Conservation (phyloP, 306 rosid species). For the Morella rubra region DNA sequence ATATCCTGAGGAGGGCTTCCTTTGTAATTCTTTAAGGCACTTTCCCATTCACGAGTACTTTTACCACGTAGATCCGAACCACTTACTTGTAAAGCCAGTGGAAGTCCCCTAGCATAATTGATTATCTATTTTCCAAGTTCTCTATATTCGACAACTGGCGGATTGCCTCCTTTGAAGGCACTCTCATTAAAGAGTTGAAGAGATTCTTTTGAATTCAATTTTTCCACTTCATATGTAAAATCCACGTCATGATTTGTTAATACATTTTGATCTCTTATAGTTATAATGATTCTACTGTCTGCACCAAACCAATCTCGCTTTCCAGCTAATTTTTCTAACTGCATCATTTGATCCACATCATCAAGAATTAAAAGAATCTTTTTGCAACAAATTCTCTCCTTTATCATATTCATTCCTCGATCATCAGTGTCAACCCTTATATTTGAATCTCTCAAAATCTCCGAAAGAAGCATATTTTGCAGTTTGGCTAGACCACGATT, state of each 20-base stretch:
- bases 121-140: slow-evolving; percentile 33
- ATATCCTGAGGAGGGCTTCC: slow-evolving; percentile 17
- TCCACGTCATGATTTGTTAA: slow-evolving; percentile 32
- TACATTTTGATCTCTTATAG: slow-evolving; percentile 38
- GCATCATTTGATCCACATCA: slow-evolving; percentile 37
- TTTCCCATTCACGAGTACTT: slow-evolving; percentile 31
- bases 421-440: neutral
- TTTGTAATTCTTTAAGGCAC: slow-evolving; percentile 25
- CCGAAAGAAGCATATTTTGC: neutral
- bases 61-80: slow-evolving; percentile 32
- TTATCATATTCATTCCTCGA: neutral
- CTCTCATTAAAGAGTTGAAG: slow-evolving; percentile 33
- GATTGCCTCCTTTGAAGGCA: slow-evolving; percentile 35
- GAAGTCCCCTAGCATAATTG: slow-evolving; percentile 35
- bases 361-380: slow-evolving; percentile 36
- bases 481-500: neutral
- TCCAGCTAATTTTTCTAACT: slow-evolving; percentile 41
- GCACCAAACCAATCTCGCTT: slow-evolving; percentile 44
- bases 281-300: too few relatives aligned
- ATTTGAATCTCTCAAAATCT: neutral
- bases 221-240: slow-evolving; percentile 26
- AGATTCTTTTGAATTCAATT: slow-evolving; percentile 24
- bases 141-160: slow-evolving; percentile 18
- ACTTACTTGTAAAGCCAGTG: slow-evolving; percentile 39
- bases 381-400: neutral